Evolutionary conservation across 139 green algal genomes (phyloP).

Genomic region (Marvania coccoides): DNA sequence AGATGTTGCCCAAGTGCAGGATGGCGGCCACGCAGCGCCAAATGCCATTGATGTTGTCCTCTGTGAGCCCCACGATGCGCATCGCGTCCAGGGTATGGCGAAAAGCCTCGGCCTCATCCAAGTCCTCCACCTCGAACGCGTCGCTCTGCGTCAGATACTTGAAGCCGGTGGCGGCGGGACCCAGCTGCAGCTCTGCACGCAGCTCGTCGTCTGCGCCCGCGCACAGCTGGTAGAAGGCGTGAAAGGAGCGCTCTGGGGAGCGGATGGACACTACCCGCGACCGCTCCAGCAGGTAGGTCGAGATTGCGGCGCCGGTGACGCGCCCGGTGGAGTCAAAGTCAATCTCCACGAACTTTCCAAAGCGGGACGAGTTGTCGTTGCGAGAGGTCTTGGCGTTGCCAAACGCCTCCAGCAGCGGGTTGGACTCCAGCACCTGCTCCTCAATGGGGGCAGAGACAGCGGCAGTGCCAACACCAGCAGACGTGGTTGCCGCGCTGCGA

Average conservation of each 20-base stretch:
- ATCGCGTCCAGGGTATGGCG: constrained; percentile 61
- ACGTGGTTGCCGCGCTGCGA: background rate
- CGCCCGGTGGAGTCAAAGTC: constrained; percentile 56
- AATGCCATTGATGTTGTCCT: constrained; percentile 49
- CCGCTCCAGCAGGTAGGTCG: constrained; percentile 72
- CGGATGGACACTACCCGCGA: constrained; percentile 63
- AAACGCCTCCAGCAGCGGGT: constrained; percentile 84
- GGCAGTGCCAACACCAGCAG: background rate
- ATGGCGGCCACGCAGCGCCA: constrained; percentile 71
- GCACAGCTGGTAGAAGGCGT: constrained; percentile 95
- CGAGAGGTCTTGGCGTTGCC: constrained; percentile 80
- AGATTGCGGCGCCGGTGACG: constrained; percentile 48
- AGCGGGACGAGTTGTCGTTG: constrained; percentile 82
- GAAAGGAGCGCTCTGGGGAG: constrained; percentile 85
- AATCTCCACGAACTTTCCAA: constrained; percentile 84
- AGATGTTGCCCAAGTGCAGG: constrained; percentile 87
- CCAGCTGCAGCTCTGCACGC: constrained; percentile 17
- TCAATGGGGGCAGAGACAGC: constrained; percentile 38
- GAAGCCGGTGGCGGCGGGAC: constrained; percentile 32
- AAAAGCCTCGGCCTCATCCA: constrained; percentile 73
- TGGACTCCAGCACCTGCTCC: constrained; percentile 70
- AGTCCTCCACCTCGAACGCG: constrained; percentile 47
- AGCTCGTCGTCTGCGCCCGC: constrained; percentile 32
- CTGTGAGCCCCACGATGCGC: constrained; percentile 58
- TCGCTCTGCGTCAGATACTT: constrained; percentile 46